These are phyloP conservation scores for Vaccinium corymbosum DNA, from an alignment of 148 eudicot genomes.

Conservation along the genomic window DNA sequence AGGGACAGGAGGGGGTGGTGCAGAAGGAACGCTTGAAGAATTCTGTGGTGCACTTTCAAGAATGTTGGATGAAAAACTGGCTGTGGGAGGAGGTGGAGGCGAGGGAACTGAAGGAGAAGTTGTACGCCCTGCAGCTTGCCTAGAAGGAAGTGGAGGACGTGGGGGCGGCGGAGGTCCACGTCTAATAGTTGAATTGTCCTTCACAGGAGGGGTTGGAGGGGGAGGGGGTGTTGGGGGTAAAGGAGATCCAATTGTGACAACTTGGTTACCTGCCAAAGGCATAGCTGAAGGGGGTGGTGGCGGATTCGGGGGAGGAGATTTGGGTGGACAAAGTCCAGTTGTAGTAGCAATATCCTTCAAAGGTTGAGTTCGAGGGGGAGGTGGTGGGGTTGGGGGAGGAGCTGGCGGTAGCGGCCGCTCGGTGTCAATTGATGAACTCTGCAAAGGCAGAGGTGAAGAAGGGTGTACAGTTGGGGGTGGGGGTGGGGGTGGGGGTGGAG, in stretches of 20 bases:
- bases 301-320: conserved; percentile 9
- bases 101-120: conserved; percentile 29
- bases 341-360: conserved; percentile 10
- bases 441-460: neutral
- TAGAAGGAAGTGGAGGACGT: conserved; percentile 27
- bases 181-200: conserved; percentile 9
- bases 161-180: conserved; percentile 26
- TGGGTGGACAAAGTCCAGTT: conserved; percentile 21
- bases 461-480: conserved; percentile 2
- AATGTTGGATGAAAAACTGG: conserved; percentile 20
- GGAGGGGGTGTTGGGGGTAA: conserved; percentile 23
- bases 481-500: conserved; percentile 2
- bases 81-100: conserved; percentile 62
- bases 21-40: conserved; percentile 35
- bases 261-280: conserved; percentile 19
- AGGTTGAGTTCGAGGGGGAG: conserved; percentile 5
- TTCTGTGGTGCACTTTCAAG: conserved; percentile 11
- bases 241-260: conserved; percentile 12
- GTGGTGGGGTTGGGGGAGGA: conserved; percentile 10
- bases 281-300: conserved; percentile 17
- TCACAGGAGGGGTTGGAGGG: conserved; percentile 26
- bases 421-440: neutral
- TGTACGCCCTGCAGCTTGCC: conserved; percentile 12
- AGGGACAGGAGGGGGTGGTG: conserved; percentile 55
- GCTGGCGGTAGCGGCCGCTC: neutral